Evolutionary conservation across 345 rosid genomes (phyloP).

Genomic region (Moricandia moricandioides): DNA sequence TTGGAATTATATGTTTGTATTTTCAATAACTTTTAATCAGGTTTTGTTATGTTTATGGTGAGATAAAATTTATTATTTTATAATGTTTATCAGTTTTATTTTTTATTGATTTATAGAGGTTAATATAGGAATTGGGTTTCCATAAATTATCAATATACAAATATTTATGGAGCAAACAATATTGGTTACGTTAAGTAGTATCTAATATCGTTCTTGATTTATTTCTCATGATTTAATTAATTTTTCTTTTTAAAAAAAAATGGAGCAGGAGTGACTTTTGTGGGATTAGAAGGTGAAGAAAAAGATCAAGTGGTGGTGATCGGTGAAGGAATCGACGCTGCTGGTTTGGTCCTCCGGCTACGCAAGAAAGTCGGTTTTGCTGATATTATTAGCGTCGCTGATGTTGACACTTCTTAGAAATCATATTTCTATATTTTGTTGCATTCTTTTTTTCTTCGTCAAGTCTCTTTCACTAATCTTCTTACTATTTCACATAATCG

Average conservation of each 20-base stretch:
- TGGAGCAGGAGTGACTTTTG: too few species aligned
- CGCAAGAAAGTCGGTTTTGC: constrained; percentile 54
- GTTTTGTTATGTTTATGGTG: background rate
- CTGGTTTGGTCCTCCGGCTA: constrained; percentile 29
- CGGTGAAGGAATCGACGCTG: constrained; percentile 52
- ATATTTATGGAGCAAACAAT: background rate
- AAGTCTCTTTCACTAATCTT: background rate
- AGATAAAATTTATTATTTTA: background rate
- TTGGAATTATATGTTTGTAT: background rate
- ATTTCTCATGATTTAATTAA: background rate
- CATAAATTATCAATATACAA: too few species aligned
- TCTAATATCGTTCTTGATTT: background rate
- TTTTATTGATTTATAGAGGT: background rate
- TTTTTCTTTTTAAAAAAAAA: too few species aligned
- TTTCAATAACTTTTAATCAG: background rate
- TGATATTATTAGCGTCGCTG: constrained; percentile 39
- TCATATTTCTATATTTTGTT: background rate
- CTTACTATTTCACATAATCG: background rate
- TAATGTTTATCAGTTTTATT: background rate
- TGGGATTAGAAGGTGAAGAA: constrained; percentile 43
- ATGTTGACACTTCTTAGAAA: constrained; percentile 18
- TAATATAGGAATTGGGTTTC: background rate
- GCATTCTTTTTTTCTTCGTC: too few species aligned
- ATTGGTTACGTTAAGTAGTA: background rate
- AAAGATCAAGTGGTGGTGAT: constrained; percentile 47